Evolutionary conservation across 2,329 filamentous ascomycete species (phyloP), one percentile per base, ranked within the genome.

Genomic region (Allantophomopsis lycopodina): DNA sequence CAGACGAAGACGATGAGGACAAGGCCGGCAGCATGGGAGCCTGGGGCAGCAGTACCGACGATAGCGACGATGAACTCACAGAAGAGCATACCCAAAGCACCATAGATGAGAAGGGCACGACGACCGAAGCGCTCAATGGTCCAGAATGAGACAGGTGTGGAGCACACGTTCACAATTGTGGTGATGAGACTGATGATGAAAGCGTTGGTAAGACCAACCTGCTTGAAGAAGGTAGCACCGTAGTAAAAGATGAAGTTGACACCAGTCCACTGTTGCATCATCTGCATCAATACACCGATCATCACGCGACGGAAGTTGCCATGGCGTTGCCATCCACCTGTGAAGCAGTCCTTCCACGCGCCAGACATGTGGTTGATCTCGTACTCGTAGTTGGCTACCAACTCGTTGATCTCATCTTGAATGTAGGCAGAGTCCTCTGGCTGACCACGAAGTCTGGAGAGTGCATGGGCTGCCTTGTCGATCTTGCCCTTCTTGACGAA

Each of bases 231-330:
- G 43, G 81, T 75, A 32, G 83, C 85, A 28, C 81, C 83, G 65
- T 78, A 83, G 65, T 83, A 82, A 67, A 85, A 88, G 68, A 88
- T 83, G 61, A 87, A 89, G 71, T 91, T 91, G 63, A 91, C 81
- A 66, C 84, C 83, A 18, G 54, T 42, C 66, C 69, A 74, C 62
- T 83, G 79, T 62, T 84, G 80, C 78, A 84, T 83, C 80, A 85
- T 84, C 67, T 85, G 80, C 30, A 85, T 66, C n/a, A 76, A 77
- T 32, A 73, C 79, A 50, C 80, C 80, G 38, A 85, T 68, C 44
- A 84, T 76, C 20, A 78, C 79, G 49, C 78, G 74, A 53, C 79
- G 78, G 41, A 83, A 56, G 68, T 77, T 86, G 44, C 73, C 76
- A 51, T 76, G 78, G 48, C 67, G 65, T 38, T 69, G 68, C 48